Evolutionary conservation across 2,329 filamentous ascomycete genomes (phyloP).

Genomic region (Microthyrium microscopicum): DNA sequence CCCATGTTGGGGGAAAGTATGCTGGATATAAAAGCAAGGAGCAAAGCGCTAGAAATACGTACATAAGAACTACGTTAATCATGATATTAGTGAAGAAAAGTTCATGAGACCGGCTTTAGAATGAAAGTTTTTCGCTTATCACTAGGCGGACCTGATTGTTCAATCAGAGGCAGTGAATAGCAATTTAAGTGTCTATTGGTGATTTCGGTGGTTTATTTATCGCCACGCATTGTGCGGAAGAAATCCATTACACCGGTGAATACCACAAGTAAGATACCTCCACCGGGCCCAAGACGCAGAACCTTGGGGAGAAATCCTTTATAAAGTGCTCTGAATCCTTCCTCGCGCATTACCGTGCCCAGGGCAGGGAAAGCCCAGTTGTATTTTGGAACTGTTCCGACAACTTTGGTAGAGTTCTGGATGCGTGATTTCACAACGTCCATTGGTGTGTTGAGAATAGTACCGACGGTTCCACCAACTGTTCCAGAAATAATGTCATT

Average conservation of each 20-base stretch:
- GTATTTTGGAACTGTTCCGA: constrained; percentile 80
- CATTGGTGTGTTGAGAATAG: constrained; percentile 85
- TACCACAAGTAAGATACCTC: constrained; percentile 63
- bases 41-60: too few species aligned
- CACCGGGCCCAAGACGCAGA: constrained; percentile 54
- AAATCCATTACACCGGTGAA: constrained; percentile 87
- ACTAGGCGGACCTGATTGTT: too few species aligned
- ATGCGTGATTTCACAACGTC: constrained; percentile 97
- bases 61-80: too few species aligned
- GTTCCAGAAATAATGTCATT: constrained; percentile 81
- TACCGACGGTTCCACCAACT: constrained; percentile 79
- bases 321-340: constrained; percentile 83
- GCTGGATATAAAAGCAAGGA: too few species aligned
- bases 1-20: too few species aligned
- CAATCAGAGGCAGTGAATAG: too few species aligned
- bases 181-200: too few species aligned
- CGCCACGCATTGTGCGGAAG: constrained; percentile 54
- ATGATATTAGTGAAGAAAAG: too few species aligned
- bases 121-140: too few species aligned
- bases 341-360: constrained; percentile 75
- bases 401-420: constrained; percentile 74
- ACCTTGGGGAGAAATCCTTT: constrained; percentile 98
- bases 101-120: too few species aligned
- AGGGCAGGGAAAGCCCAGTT: constrained; percentile 94
- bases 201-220: constrained; percentile 9